Base-by-base conservation (phyloP, 2,329 filamentous ascomycete genomes). In the Coleophoma crateriformis region DNA sequence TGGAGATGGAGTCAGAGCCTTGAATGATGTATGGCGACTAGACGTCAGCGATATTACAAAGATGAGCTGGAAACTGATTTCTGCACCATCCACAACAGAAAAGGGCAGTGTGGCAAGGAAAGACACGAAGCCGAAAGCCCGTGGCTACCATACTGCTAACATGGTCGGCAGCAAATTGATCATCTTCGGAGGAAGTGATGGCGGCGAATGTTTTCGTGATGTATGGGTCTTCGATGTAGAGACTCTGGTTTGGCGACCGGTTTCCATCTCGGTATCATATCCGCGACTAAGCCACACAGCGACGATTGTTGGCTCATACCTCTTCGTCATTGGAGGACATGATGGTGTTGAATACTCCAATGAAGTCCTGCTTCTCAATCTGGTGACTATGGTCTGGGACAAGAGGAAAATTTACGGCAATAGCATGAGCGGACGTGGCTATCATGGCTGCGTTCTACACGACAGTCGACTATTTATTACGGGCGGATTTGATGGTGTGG, bases 331-430 rank as follows among this genome's bases (percentile, higher is more conserved):
- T 12, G 84, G 84, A 42, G 84, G 84, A 22, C 84, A 87, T 66
- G 84, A 87, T 64, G 84, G 84, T 44, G 78, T 76, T 60, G 82
- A 86, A 63, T 87, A 87, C 68, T 81, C 76, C 50, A 84, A 84
- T 67, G 82, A 87, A 57, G 79, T 87, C 43, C 70, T 87, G 50
- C 70, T 87, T 46, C 72, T 87, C 33, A 87, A 87, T 62, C 72
- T 87, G 6, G 83, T 87, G 33, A 87, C 82, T 38, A 87, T 87
- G 84, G 77, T 81, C n/a, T 87, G 84, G 84, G 84, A 87, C 62
- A 77, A 75, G 61, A 74, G 84, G 53, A 78, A 73, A 54, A 79
- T 85, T 8, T 87, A 87, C 61, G 83, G 83, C 19, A 67, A 78
- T 54, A 75, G 79, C 11, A 83, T 82, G 1, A 79, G 74, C 59